Conservation (phyloP, 495 filamentous ascomycete species). For the Arthonia radiata region DNA sequence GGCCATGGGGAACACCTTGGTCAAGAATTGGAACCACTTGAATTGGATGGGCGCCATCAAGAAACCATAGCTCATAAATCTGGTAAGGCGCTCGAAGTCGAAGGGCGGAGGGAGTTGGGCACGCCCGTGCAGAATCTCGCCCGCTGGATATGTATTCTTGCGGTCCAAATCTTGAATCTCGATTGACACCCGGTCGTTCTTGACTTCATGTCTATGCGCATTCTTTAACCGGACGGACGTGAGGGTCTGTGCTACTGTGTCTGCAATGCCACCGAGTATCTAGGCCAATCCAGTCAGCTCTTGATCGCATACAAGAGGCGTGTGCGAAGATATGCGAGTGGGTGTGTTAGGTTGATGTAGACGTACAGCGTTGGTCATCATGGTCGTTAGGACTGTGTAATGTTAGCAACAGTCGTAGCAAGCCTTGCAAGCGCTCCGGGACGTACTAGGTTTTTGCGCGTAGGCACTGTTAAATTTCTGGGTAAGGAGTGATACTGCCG, state of each 20-base stretch:
- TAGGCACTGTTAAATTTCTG: conserved; percentile 88
- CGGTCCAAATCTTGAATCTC: conserved; percentile 77
- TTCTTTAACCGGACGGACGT: conserved; percentile 53
- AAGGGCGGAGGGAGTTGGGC: conserved; percentile 50
- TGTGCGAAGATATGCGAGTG: too few relatives aligned
- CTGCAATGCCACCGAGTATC: conserved; percentile 73
- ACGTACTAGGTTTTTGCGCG: conserved; percentile 50
- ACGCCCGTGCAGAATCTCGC: conserved; percentile 42
- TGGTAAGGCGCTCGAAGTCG: conserved; percentile 75
- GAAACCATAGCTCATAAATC: conserved; percentile 95
- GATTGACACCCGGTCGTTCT: conserved; percentile 54
- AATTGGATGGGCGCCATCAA: conserved; percentile 91
- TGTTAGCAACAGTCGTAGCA: conserved; percentile 9
- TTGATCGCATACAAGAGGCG: too few relatives aligned
- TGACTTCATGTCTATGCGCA: too few relatives aligned
- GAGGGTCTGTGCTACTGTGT: conserved; percentile 85
- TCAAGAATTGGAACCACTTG: conserved; percentile 82
- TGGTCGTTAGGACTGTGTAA: conserved; percentile 70
- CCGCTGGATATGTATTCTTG: conserved; percentile 42
- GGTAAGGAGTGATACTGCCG: conserved; percentile 49
- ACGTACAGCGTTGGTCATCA: conserved; percentile 87
- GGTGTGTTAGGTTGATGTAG: conserved; percentile 1
- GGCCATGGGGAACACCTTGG: conserved; percentile 60
- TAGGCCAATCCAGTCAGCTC: too few relatives aligned
- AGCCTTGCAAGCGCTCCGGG: conserved; percentile 1